phyloP scores from a whole-genome alignment of 2,329 filamentous ascomycete genomes.

The Cytospora chrysosperma region DNA sequence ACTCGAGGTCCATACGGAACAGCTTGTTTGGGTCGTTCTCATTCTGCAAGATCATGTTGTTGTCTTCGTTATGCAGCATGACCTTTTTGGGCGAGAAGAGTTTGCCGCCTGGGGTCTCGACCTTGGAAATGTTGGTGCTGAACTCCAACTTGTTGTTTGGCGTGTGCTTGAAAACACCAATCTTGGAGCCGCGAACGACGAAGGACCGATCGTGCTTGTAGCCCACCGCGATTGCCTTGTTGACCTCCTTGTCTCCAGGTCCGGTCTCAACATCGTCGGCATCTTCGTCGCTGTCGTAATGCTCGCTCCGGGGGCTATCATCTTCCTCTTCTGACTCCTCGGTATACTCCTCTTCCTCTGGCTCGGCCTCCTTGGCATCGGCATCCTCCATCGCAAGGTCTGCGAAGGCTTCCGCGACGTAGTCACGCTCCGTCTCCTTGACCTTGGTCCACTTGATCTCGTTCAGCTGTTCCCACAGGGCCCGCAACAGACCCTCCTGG shows the following conservation, averaged over 20 bases:
- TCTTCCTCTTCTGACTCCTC: slow-evolving; percentile 57
- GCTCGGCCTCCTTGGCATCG: slow-evolving; percentile 43
- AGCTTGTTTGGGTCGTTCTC: slow-evolving; percentile 80
- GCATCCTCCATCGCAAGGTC: slow-evolving; percentile 90
- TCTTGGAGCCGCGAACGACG: slow-evolving; percentile 95
- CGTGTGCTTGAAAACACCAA: slow-evolving; percentile 97
- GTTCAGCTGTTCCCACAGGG: slow-evolving; percentile 94
- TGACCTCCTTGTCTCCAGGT: slow-evolving; percentile 68
- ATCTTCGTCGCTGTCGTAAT: slow-evolving; percentile 58
- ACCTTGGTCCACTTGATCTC: slow-evolving; percentile 91
- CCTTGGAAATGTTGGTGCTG: slow-evolving; percentile 94
- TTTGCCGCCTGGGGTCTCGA: slow-evolving; percentile 82
- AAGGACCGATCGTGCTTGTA: slow-evolving; percentile 98
- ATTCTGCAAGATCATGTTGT: slow-evolving; percentile 87
- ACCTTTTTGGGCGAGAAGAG: slow-evolving; percentile 94
- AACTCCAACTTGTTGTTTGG: slow-evolving; percentile 91
- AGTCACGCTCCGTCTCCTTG: slow-evolving; percentile 89
- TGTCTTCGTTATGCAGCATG: slow-evolving; percentile 90
- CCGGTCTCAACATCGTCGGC: slow-evolving; percentile 79
- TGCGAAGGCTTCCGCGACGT: slow-evolving; percentile 92
- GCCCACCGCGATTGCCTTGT: slow-evolving; percentile 93
- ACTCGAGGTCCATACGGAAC: slow-evolving; percentile 96
- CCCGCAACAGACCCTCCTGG: slow-evolving; percentile 91
- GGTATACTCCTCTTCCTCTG: slow-evolving; percentile 44
- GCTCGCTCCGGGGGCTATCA: slow-evolving; percentile 54